Conservation (phyloP, 1,139 yeast genomes). For the Blastobotrys proliferans region DNA sequence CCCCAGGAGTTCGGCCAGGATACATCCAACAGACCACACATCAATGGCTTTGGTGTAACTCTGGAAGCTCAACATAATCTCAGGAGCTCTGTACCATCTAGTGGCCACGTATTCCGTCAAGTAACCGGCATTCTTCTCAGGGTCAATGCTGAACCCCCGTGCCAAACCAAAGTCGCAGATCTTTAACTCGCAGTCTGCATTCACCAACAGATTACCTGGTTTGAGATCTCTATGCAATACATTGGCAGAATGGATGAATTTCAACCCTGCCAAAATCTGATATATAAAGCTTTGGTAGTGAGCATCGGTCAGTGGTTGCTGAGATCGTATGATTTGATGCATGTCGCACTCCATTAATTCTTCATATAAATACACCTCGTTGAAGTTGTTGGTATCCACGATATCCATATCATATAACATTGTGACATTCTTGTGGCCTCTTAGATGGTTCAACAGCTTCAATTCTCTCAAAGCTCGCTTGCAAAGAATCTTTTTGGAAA, state of each 20-base stretch:
- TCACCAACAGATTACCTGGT: constrained; percentile 88
- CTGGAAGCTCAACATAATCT: constrained; percentile 89
- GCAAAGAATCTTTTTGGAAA: constrained; percentile 82
- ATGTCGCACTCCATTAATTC: constrained; percentile 97
- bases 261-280: constrained; percentile 88
- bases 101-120: constrained; percentile 97
- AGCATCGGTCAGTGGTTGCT: constrained; percentile 90
- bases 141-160: constrained; percentile 83
- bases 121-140: constrained; percentile 83
- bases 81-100: constrained; percentile 98
- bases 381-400: constrained; percentile 77
- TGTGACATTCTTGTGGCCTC: constrained; percentile 82
- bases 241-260: constrained; percentile 93
- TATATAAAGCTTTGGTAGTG: constrained; percentile 91
- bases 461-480: constrained; percentile 88
- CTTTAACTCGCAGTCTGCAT: constrained; percentile 93
- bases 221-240: constrained; percentile 91
- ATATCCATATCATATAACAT: constrained; percentile 92
- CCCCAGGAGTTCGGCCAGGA: constrained; percentile 86
- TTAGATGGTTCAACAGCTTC: constrained; percentile 80
- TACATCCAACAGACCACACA: constrained; percentile 97
- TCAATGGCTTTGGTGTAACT: constrained; percentile 95
- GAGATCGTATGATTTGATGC: constrained; percentile 93
- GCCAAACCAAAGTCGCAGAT: constrained; percentile 97
- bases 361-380: constrained; percentile 88